Percentiles rank a stretch among this genome's conserved stretches.
phyloP scores from a whole-genome alignment of 192 early-diverging fungal species.

The Coemansia sp. region DNA sequence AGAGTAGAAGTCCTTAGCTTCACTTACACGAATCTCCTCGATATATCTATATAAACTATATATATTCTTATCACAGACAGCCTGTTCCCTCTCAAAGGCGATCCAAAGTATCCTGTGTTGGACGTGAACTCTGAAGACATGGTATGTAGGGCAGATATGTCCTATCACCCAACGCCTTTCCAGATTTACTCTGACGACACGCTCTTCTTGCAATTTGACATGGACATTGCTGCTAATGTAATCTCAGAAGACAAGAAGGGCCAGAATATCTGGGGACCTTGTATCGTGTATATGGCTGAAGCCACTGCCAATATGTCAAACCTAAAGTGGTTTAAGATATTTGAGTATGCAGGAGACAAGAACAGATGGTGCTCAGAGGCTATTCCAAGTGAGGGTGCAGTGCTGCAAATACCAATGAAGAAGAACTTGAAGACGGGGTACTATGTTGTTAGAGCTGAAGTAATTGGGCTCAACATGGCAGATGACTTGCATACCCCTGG shows the following conservation, averaged over 20 bases:
- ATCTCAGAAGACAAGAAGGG: not conserved
- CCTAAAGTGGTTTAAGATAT: not conserved
- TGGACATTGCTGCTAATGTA: not conserved
- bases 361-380: not conserved
- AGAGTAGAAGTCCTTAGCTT: too few species aligned
- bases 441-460: not conserved
- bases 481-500: not conserved
- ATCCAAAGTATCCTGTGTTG: not conserved
- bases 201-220: not conserved
- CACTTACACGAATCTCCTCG: too few species aligned
- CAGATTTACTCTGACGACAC: slow-evolving; percentile 1
- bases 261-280: slow-evolving; percentile 5
- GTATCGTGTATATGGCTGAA: not conserved
- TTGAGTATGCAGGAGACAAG: not conserved
- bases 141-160: not conserved
- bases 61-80: too few species aligned
- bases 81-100: not conserved
- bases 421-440: not conserved
- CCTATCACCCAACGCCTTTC: not conserved
- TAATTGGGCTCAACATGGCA: slow-evolving; percentile 3
- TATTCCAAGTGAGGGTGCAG: not conserved
- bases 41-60: too few species aligned
- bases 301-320: not conserved
- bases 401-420: not conserved
- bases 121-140: not conserved